Conservation (phyloP, 495 filamentous ascomycete genomes). For the Sabuloglossum arenarium region DNA sequence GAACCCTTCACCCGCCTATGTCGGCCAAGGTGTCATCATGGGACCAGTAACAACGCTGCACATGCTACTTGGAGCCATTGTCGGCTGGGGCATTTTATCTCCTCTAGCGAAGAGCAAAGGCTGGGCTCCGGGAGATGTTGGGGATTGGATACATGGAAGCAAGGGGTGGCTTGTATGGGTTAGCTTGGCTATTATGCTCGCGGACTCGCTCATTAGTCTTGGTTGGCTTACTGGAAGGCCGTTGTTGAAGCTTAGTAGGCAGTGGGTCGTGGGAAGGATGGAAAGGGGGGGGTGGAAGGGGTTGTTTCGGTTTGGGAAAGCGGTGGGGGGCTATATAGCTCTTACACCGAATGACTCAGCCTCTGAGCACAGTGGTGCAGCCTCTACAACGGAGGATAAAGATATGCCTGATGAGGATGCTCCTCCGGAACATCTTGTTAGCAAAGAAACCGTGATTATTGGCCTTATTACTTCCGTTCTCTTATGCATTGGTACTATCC, state of each 20-base stretch:
- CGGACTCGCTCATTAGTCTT: constrained; percentile 75
- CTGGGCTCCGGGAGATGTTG: constrained; percentile 75
- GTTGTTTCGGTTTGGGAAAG: neutral
- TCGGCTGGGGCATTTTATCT: constrained; percentile 84
- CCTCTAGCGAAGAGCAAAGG: constrained; percentile 66
- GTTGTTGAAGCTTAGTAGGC: constrained; percentile 23
- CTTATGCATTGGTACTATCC: constrained; percentile 62
- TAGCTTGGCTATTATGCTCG: constrained; percentile 88
- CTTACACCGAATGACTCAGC: constrained; percentile 7
- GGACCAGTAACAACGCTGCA: constrained; percentile 75
- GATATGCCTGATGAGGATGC: constrained; percentile 43
- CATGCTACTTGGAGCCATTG: constrained; percentile 78
- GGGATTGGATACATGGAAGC: constrained; percentile 74
- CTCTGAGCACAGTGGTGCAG: neutral
- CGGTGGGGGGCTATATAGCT: constrained; percentile 18
- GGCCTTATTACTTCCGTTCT: constrained; percentile 55
- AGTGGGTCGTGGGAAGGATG: constrained; percentile 15
- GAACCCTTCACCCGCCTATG: constrained; percentile 86
- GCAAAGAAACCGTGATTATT: constrained; percentile 44
- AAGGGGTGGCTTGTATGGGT: constrained; percentile 99
- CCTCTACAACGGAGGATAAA: neutral
- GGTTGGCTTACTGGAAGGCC: constrained; percentile 56
- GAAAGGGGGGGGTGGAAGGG: constrained; percentile 8
- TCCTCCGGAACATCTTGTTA: constrained; percentile 63
- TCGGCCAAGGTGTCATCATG: constrained; percentile 71